Evolutionary conservation across 1,284 basidiomycete species (phyloP), one percentile per base, ranked within the genome.

Genomic region (Irpex sp.): DNA sequence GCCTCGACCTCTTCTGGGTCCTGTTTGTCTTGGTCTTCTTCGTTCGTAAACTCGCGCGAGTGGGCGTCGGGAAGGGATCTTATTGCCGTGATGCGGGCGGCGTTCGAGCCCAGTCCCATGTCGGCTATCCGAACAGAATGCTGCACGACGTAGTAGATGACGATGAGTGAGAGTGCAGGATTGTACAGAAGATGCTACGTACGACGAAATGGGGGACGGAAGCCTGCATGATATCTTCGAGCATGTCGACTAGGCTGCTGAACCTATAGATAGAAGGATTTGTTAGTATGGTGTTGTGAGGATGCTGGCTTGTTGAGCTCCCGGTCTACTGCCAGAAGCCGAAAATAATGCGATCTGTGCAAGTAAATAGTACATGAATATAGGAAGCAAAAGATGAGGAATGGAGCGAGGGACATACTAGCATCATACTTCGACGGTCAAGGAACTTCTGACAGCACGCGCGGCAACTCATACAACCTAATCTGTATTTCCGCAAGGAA

Each of bases 181-280:
- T 2, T 1, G 39, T 2, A 5, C 3, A 8, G 39, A 2, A 39
- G 1, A 15, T 17, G 49, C n/a, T 5, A 71, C 75, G 17, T 61
- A 76, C 75, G 33, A 78, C 70, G 57, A 78, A 76, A 4, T 65
- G 68, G 1, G 77, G 77, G 19, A 74, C 73, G 3, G 76, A 77
- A 8, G 75, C 70, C 64, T 79, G 77, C 77, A 79, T 79, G 60
- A 79, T 76, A 65, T 78, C 77, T 66, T 79, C 77, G 0, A 79
- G 65, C 73, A 77, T 74, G 67, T 79, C 77, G 1, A 77, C 67
- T 13, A 73, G 58, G 3, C 71, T 72, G 43, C 63, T 68, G 67
- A 79, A 78, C 60, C 74, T 74, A 43, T 11, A 4, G 15, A 43
- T 43, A 15, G 11, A 43, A 43, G 21, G 21, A 21, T 21, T 21